Conservation (phyloP, 305 asterid species). For the Fraxinus greggii region DNA sequence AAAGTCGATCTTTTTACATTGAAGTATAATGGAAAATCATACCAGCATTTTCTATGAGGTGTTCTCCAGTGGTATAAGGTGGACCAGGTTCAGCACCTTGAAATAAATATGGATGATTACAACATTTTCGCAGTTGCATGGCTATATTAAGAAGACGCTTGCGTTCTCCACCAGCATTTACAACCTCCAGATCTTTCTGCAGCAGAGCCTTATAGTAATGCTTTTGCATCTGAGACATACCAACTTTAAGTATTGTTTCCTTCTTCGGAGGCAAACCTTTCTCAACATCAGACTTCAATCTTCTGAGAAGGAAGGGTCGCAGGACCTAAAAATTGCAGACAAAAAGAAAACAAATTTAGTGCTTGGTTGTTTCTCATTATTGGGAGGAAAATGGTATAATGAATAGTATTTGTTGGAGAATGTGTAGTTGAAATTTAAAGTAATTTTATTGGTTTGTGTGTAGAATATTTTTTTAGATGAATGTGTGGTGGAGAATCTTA, state of each 20-base stretch:
- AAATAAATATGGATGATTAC: constrained; percentile 97
- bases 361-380: too few species aligned
- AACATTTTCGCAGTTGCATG: constrained; percentile 97
- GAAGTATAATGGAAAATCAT: constrained; percentile 19
- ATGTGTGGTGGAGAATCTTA: too few species aligned
- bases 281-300: constrained; percentile 98
- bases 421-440: too few species aligned
- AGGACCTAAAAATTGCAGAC: constrained; percentile 58
- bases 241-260: constrained; percentile 98
- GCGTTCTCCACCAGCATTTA: constrained; percentile 99
- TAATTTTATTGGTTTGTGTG: too few species aligned
- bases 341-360: constrained; percentile 4
- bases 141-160: constrained; percentile 97
- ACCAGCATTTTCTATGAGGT: constrained; percentile 97
- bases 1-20: neutral
- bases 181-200: constrained; percentile 99
- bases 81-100: constrained; percentile 99
- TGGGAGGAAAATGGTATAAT: too few species aligned
- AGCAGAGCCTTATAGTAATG: constrained; percentile 84
- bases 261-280: constrained; percentile 99
- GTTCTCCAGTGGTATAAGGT: constrained; percentile 87
- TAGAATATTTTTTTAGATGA: too few species aligned
- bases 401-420: too few species aligned
- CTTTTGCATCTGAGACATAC: constrained; percentile 99
- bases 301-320: constrained; percentile 92